Evolutionary conservation across 768 basidiomycete genomes (phyloP).

Genomic region (Boletellus ananiceps): DNA sequence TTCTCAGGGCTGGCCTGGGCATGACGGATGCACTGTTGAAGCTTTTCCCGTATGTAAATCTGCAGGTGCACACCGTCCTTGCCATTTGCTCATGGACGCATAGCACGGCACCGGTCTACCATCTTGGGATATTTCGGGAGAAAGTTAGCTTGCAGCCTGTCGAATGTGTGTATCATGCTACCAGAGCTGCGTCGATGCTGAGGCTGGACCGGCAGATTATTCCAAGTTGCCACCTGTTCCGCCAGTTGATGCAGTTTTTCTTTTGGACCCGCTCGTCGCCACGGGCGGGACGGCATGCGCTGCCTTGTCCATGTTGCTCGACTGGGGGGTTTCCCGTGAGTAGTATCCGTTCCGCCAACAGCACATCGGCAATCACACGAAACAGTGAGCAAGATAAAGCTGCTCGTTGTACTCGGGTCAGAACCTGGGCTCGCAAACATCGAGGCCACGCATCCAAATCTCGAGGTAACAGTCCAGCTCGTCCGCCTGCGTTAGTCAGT

Average conservation of each 20-base stretch:
- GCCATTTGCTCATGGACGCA: not conserved
- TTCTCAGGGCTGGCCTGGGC: slow-evolving; percentile 88
- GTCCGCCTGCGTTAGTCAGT: not conserved
- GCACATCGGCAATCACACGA: slow-evolving; percentile 1
- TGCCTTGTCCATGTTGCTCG: slow-evolving; percentile 78
- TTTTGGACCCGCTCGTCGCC: slow-evolving; percentile 90
- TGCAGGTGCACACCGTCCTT: not conserved
- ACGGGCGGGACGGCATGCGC: slow-evolving; percentile 92
- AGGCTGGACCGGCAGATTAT: slow-evolving; percentile 53
- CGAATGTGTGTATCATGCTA: slow-evolving; percentile 56
- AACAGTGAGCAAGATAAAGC: slow-evolving; percentile 66
- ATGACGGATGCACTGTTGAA: slow-evolving; percentile 87
- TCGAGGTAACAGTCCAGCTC: slow-evolving; percentile 54
- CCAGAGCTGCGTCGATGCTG: not conserved
- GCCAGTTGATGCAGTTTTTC: slow-evolving; percentile 77
- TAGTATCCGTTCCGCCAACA: not conserved
- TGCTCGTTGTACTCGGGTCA: slow-evolving; percentile 79
- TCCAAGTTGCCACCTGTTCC: slow-evolving; percentile 79
- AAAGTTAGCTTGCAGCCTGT: slow-evolving; percentile 86
- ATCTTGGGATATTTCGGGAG: slow-evolving; percentile 86
- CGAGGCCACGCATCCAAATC: slow-evolving; percentile 60
- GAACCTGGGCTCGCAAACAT: slow-evolving; percentile 68
- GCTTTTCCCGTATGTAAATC: slow-evolving; percentile 69
- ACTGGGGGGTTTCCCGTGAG: slow-evolving; percentile 76
- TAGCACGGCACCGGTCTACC: slow-evolving; percentile 81